Percentiles rank a stretch among this genome's conserved stretches.
phyloP scores from a whole-genome alignment of 140 eudicot species.

The Cichorium intybus region DNA sequence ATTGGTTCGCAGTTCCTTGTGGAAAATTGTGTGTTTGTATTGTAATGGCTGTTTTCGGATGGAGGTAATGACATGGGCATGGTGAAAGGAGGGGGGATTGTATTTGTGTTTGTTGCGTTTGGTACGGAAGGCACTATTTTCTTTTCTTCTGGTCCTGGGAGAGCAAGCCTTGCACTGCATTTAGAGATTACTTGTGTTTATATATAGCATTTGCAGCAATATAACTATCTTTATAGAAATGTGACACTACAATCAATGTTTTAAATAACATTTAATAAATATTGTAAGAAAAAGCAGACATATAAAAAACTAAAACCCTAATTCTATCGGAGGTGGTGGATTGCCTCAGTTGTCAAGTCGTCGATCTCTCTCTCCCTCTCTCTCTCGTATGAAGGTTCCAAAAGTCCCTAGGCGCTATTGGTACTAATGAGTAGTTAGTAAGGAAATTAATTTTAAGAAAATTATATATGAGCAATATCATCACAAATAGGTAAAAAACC shows the following conservation, averaged over 20 bases:
- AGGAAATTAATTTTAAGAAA: no score
- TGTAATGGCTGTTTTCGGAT: constrained; percentile 20
- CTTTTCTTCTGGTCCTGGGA: constrained; percentile 91
- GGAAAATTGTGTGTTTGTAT: constrained; percentile 1
- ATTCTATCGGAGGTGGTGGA: no score
- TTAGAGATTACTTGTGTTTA: background rate
- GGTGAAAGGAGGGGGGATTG: constrained; percentile 18
- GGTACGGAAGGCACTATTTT: constrained; percentile 54
- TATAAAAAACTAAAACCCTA: no score
- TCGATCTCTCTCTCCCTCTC: no score
- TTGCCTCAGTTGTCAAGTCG: no score
- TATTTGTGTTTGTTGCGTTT: constrained; percentile 11
- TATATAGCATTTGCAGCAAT: background rate
- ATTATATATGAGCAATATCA: no score
- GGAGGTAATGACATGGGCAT: constrained; percentile 45
- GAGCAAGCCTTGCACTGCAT: constrained; percentile 93
- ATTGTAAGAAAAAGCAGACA: no score
- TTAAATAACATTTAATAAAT: background rate
- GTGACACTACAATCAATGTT: background rate
- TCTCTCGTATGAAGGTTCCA: no score
- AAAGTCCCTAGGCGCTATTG: no score
- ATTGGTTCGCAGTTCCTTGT: constrained; percentile 54
- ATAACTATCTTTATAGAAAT: background rate
- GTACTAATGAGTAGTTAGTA: no score
- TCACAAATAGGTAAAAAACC: no score